Evolutionary conservation across 2,329 filamentous ascomycete genomes (phyloP), one percentile per base, ranked within the genome.

Genomic region (Cadophora luteo-olivacea): DNA sequence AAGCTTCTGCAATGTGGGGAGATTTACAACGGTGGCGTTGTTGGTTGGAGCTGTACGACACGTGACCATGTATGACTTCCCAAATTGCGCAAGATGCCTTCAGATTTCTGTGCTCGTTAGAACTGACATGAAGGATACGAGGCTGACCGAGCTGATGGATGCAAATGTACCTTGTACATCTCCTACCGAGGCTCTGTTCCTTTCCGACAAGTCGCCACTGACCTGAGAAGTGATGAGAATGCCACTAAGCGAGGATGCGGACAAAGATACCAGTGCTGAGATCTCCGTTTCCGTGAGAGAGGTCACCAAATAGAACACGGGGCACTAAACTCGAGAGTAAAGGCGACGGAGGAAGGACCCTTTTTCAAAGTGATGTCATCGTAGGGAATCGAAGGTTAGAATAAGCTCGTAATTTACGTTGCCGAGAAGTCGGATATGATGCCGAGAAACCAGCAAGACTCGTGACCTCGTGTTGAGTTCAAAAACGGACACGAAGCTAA

Each of bases 381-480:
- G 14, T 5, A 4, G 14, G 14, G 29, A n/a, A 22, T 8, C 9
- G 12, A 8, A n/a, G 52, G 16, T 19, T n/a, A 32, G 6, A n/a
- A 55, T 12, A 8, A 8, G 14, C 33, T 55, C 52, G 52, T 55
- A 55, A 33, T 33, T 29, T 14, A 14, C 29, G 29, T 55, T 33
- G 52, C 25, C 29, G 51, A 54, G 51, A 54, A 29, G 12, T 54
- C 24, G 51, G 51, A 29, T 16, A 29, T 54, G 51, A 54, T 54
- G 51, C 51, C 51, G 52, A 32, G 52, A 33, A 5, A 29, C 25
- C 16, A 55, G 6, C 14, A 55, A 19, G 16, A 55, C 52, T 33
- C 52, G 52, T 55, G 52, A 33, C 52, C 52, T 55, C 52, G 52
- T 55, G 24, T 55, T 55, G 4, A 33, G 25, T 19, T 8, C 14